phyloP scores from a whole-genome alignment of 83 land plant genomes.

The Thuja plicata region DNA sequence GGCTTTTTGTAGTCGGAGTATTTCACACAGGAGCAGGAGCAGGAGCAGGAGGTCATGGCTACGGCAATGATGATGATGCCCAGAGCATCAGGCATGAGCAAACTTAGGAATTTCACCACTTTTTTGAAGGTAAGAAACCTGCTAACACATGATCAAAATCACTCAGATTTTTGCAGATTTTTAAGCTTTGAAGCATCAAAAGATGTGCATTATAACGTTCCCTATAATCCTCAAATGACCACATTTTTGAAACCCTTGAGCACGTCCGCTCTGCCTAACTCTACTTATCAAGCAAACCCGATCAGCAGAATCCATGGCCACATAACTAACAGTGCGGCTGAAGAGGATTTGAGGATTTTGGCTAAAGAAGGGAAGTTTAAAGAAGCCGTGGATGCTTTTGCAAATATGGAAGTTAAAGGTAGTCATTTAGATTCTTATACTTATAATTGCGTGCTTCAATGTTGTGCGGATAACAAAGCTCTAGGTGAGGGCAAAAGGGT shows the following conservation, averaged over 20 bases:
- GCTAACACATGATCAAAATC: neutral
- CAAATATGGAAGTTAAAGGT: neutral
- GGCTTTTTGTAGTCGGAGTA: neutral
- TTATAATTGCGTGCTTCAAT: neutral
- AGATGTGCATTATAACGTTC: neutral
- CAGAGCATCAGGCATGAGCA: neutral
- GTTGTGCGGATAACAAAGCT: neutral
- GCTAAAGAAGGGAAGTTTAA: neutral
- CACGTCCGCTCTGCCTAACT: neutral
- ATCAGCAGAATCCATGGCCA: neutral
- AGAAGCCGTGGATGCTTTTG: neutral
- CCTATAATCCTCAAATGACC: neutral
- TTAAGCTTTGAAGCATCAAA: neutral
- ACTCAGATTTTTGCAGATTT: neutral
- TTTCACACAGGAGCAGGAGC: neutral
- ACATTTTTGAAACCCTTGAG: neutral
- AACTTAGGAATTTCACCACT: neutral
- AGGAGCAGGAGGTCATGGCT: neutral
- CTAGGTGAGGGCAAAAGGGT: neutral
- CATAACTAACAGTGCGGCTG: neutral
- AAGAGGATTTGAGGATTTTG: conserved; percentile 6
- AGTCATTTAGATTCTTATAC: neutral
- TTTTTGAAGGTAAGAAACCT: neutral
- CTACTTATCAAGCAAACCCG: neutral
- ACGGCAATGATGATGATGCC: neutral